Evolutionary conservation across 2,329 filamentous ascomycete species (phyloP).

Genomic region (Cladosporium sp.): DNA sequence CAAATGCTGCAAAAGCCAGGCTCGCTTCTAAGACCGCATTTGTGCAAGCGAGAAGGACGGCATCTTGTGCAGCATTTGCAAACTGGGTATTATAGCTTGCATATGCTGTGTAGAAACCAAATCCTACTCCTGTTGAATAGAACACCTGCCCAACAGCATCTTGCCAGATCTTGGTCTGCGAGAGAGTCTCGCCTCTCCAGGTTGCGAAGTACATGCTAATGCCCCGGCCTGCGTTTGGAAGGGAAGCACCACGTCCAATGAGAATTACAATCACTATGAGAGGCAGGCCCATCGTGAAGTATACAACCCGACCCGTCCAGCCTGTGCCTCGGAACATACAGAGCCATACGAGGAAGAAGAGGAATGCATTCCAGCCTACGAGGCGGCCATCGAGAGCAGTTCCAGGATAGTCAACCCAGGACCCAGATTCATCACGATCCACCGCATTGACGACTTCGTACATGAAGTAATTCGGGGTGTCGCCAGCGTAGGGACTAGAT

Average conservation of each 20-base stretch:
- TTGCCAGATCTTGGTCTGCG: slow-evolving; percentile 53
- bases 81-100: slow-evolving; percentile 55
- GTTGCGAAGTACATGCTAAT: slow-evolving; percentile 47
- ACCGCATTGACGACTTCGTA: slow-evolving; percentile 29
- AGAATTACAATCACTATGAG: slow-evolving; percentile 55
- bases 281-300: slow-evolving; percentile 58
- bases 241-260: slow-evolving; percentile 52
- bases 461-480: slow-evolving; percentile 30
- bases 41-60: slow-evolving; percentile 52
- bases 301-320: slow-evolving; percentile 55
- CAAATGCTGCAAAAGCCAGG: slow-evolving; percentile 49
- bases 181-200: slow-evolving; percentile 49
- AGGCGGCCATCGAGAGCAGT: slow-evolving; percentile 51
- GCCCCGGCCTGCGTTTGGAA: slow-evolving; percentile 51
- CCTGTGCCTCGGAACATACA: slow-evolving; percentile 58
- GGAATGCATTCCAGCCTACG: slow-evolving; percentile 55
- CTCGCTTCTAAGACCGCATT: slow-evolving; percentile 54
- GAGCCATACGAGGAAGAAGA: slow-evolving; percentile 58
- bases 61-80: slow-evolving; percentile 58
- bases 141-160: slow-evolving; percentile 58
- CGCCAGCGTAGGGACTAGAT: slow-evolving; percentile 52
- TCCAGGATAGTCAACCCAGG: slow-evolving; percentile 44
- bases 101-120: slow-evolving; percentile 57
- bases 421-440: slow-evolving; percentile 30
- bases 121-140: slow-evolving; percentile 56